Percentiles rank a stretch among this genome's conserved stretches.
These are phyloP conservation scores for Aspergillus floridensis DNA, from an alignment of 2,329 filamentous ascomycete species.

Conservation along the genomic window DNA sequence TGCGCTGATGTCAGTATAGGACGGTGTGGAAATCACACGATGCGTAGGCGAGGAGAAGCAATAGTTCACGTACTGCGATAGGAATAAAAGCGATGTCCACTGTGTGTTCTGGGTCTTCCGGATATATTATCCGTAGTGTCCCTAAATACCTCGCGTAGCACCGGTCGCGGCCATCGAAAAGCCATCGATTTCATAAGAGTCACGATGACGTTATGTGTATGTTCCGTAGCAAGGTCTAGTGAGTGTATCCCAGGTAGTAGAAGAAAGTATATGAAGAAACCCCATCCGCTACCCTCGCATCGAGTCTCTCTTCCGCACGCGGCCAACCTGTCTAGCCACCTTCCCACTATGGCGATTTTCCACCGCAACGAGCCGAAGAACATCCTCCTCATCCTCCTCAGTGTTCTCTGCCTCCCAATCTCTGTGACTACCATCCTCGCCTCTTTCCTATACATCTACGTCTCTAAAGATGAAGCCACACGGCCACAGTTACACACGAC, in stretches of 20 bases:
- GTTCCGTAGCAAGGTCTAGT: neutral
- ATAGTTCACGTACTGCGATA: neutral
- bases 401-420: neutral
- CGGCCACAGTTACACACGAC: neutral
- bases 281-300: neutral
- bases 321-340: neutral
- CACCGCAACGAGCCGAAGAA: neutral
- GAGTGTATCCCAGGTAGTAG: neutral
- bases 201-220: neutral
- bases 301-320: neutral
- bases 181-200: neutral
- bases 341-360: neutral
- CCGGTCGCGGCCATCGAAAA: neutral
- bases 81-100: no score
- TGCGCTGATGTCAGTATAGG: neutral
- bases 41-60: neutral
- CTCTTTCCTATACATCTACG: neutral
- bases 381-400: neutral
- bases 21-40: neutral
- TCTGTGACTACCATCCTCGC: neutral
- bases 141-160: neutral
- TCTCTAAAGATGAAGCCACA: neutral
- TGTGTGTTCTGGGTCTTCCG: neutral
- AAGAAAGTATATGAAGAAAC: neutral
- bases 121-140: neutral